Evolutionary conservation across 1,139 yeast species (phyloP), one percentile per base, ranked within the genome.

Genomic region (Candida anutae): DNA sequence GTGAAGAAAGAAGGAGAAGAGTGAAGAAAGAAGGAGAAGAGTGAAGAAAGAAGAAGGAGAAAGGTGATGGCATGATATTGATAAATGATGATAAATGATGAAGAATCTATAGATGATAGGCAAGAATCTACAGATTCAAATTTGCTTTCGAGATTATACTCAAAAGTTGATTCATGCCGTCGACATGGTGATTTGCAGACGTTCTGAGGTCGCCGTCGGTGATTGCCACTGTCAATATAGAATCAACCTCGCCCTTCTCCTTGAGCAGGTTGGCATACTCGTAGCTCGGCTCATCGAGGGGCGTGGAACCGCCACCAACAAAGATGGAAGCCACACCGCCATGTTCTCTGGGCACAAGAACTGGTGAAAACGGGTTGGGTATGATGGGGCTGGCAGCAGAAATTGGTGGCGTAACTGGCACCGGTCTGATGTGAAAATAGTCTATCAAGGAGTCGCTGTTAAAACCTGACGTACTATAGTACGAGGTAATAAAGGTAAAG

Each of bases 91-190:
- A n/a, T n/a, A n/a, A n/a, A n/a, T n/a, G n/a, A n/a, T n/a, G n/a
- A n/a, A n/a, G n/a, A n/a, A n/a, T n/a, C n/a, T n/a, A n/a, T n/a
- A n/a, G n/a, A n/a, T n/a, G n/a, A n/a, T n/a, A n/a, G n/a, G n/a
- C n/a, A n/a, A n/a, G n/a, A n/a, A n/a, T n/a, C n/a, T n/a, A n/a
- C n/a, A n/a, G 13, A 8, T 9, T 13, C 10, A 23, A 23, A 12
- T 16, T 26, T n/a, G 32, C 38, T 16, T 42, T 39, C 5, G 61
- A 47, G 21, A 78, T 52, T 21, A 77, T 56, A 17, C 68, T 62
- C 43, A 85, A 67, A 29, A 87, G 58, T 36, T 84, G 90, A 45
- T 84, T 85, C 42, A 81, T 71, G 36, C 95, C 95, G 34, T 74
- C 71, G 11, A 83, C 76, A 31, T 77, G 75, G 42, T 73, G 80